phyloP scores from a whole-genome alignment of 2,329 filamentous ascomycete genomes.

The Cladosporium velox region DNA sequence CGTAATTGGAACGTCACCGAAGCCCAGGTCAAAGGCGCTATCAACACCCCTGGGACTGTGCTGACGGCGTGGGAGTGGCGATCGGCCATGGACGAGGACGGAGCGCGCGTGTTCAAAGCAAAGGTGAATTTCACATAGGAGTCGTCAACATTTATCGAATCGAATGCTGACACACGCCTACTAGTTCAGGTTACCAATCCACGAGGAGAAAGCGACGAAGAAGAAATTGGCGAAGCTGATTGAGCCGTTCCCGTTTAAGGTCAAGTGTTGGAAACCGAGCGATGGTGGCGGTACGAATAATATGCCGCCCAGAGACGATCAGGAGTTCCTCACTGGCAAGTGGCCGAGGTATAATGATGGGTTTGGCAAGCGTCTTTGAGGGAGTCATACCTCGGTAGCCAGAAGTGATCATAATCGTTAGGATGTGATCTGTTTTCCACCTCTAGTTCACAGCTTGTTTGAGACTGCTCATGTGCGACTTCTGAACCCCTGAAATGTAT shows the following conservation, averaged over 20 bases:
- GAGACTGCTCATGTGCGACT: not conserved
- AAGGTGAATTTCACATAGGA: not conserved
- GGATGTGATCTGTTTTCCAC: not conserved
- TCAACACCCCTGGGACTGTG: not conserved
- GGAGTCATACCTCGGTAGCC: not conserved
- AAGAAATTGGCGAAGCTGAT: not conserved
- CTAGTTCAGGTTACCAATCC: not conserved
- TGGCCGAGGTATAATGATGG: not conserved
- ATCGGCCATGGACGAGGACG: not conserved
- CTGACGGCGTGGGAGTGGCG: not conserved
- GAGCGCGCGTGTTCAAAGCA: not conserved
- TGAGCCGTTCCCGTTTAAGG: not conserved
- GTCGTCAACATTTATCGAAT: not conserved
- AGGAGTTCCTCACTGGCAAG: not conserved
- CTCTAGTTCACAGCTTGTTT: not conserved
- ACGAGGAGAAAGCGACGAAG: not conserved
- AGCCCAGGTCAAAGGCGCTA: not conserved
- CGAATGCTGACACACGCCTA: not conserved
- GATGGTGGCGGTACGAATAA: not conserved
- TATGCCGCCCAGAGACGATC: not conserved
- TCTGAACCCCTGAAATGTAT: not conserved
- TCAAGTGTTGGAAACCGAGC: not conserved
- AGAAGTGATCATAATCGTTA: not conserved
- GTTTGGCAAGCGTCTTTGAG: not conserved
- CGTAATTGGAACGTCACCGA: not conserved